Evolutionary conservation across 2,329 filamentous ascomycete species (phyloP).

Genomic region (Epichloe amarillans): DNA sequence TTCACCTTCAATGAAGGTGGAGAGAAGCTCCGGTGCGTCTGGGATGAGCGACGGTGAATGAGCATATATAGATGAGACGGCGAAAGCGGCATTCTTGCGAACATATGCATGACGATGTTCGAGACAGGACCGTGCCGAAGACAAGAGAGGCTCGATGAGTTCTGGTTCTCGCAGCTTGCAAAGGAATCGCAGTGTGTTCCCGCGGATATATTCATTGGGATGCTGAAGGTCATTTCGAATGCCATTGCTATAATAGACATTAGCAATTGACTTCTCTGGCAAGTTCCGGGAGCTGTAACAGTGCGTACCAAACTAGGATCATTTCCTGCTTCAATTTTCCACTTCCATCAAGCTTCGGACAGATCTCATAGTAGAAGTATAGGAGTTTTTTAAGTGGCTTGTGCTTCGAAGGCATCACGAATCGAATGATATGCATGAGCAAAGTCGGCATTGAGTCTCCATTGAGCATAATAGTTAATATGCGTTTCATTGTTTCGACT

Average conservation of each 20-base stretch:
- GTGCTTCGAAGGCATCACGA: constrained; percentile 97
- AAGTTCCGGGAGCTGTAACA: not conserved
- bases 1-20: constrained; percentile 79
- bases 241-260: constrained; percentile 57
- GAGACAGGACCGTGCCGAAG: constrained; percentile 80
- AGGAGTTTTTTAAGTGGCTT: constrained; percentile 95
- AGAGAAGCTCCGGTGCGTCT: constrained; percentile 84
- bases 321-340: constrained; percentile 99
- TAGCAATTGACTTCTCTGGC: not conserved
- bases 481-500: constrained; percentile 90
- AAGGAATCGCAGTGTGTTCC: constrained; percentile 94
- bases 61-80: constrained; percentile 80
- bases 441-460: constrained; percentile 90
- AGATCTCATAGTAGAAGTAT: constrained; percentile 99
- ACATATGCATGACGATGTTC: constrained; percentile 97
- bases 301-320: constrained; percentile 82
- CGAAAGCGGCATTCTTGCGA: constrained; percentile 94
- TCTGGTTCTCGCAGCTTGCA: constrained; percentile 93
- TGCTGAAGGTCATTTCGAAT: constrained; percentile 96
- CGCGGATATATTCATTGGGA: constrained; percentile 94
- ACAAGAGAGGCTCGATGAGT: constrained; percentile 88
- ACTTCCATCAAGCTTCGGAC: constrained; percentile 80
- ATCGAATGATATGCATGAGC: constrained; percentile 99
- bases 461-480: constrained; percentile 95
- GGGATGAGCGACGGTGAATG: constrained; percentile 88